These are phyloP conservation scores for Dichotomocladium elegans DNA, from an alignment of 371 early-diverging fungal species.

Conservation along the genomic window DNA sequence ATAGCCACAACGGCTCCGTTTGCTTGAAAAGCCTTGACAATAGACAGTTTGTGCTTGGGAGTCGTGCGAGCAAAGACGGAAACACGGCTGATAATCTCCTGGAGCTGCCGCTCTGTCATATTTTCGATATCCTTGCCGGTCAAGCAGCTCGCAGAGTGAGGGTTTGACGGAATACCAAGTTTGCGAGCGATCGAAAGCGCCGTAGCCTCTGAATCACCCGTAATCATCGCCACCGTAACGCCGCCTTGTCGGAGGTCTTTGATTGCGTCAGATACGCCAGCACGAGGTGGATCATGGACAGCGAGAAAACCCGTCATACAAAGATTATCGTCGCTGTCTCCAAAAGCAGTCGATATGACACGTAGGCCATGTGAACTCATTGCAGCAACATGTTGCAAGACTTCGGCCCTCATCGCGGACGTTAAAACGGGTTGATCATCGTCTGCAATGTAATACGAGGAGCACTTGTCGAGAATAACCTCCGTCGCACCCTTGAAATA, in stretches of 20 bases:
- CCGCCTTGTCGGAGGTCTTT: conserved; percentile 62
- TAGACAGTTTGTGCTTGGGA: conserved; percentile 87
- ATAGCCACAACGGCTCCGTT: conserved; percentile 80
- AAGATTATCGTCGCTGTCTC: conserved; percentile 49
- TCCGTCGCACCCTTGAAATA: conserved; percentile 82
- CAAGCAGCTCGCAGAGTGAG: conserved; percentile 50
- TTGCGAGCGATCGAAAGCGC: conserved; percentile 77
- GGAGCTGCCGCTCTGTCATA: conserved; percentile 62
- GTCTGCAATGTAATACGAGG: conserved; percentile 52
- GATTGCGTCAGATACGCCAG: conserved; percentile 66
- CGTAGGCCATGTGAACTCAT: conserved; percentile 84
- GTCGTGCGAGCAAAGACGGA: conserved; percentile 89
- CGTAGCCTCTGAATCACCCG: conserved; percentile 86
- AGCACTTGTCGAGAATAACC: conserved; percentile 65
- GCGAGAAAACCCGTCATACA: conserved; percentile 81
- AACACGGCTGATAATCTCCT: conserved; percentile 52
- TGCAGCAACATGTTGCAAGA: conserved; percentile 56
- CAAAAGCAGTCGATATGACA: conserved; percentile 82
- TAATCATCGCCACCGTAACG: conserved; percentile 86
- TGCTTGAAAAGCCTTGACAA: conserved; percentile 75
- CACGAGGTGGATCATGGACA: conserved; percentile 84
- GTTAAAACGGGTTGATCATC: conserved; percentile 35
- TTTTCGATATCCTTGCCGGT: conserved; percentile 73
- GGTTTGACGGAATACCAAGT: conserved; percentile 66
- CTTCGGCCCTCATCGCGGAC: conserved; percentile 43